phyloP scores from a whole-genome alignment of 106 monocot genomes.

The Iris macrosiphon region DNA sequence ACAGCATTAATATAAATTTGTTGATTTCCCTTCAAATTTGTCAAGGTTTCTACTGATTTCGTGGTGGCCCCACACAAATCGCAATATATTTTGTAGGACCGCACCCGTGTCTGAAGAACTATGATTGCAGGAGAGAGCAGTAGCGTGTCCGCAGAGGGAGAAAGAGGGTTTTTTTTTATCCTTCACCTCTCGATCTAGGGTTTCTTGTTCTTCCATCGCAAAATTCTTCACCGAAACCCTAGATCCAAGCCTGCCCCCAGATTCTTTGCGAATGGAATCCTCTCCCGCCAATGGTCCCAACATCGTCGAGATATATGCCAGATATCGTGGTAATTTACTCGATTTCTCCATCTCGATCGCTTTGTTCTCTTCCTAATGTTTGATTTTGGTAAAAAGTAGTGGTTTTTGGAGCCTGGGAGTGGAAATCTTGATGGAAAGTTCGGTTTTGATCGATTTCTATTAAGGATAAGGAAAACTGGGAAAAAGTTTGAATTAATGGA shows the following conservation, averaged over 20 bases:
- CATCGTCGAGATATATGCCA: slow-evolving; percentile 24
- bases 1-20: too few species aligned
- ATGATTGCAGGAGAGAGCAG: too few species aligned
- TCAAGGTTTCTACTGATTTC: too few species aligned
- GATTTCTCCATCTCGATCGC: background rate
- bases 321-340: slow-evolving; percentile 21
- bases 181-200: slow-evolving; percentile 4
- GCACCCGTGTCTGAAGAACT: too few species aligned
- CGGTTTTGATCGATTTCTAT: background rate
- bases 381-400: background rate
- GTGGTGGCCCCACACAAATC: too few species aligned
- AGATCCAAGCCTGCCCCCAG: background rate
- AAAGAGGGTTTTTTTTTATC: background rate
- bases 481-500: background rate
- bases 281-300: background rate
- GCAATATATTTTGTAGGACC: too few species aligned
- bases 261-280: slow-evolving; percentile 11
- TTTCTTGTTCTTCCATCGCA: background rate
- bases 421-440: background rate
- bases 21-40: too few species aligned
- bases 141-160: background rate
- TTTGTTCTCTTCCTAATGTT: background rate
- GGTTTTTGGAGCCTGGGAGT: background rate
- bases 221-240: slow-evolving; percentile 1
- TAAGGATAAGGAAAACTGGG: background rate